Conservation (phyloP, 257 asterid species). For the Rubia yunnanensis region DNA sequence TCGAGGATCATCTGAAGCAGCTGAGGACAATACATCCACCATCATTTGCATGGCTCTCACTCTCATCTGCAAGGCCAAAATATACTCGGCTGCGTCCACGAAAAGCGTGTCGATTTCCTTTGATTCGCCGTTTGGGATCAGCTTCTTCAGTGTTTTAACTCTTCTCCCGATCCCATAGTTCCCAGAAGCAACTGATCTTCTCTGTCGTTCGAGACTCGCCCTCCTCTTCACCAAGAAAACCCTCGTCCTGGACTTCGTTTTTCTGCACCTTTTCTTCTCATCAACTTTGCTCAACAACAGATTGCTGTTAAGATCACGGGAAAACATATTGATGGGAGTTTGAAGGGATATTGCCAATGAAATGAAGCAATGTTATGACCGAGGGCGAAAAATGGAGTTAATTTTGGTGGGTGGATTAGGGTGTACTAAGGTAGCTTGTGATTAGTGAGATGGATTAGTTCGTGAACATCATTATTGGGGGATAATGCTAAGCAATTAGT, state of each 20-base stretch:
- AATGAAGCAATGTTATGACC: background rate
- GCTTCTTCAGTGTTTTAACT: constrained; percentile 42
- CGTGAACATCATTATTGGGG: constrained; percentile 16
- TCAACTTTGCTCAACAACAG: constrained; percentile 13
- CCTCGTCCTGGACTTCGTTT: constrained; percentile 17
- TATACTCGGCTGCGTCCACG: constrained; percentile 50
- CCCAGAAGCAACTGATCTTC: constrained; percentile 5
- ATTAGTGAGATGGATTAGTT: background rate
- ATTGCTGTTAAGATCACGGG: constrained; percentile 12
- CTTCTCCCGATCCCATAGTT: constrained; percentile 25
- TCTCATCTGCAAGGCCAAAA: constrained; percentile 41
- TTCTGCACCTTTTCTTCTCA: constrained; percentile 9
- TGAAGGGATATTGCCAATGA: constrained; percentile 13
- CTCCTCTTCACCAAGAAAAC: constrained; percentile 29
- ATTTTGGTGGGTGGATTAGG: background rate
- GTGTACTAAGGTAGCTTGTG: background rate
- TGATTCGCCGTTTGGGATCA: constrained; percentile 43
- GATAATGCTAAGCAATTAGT: constrained; percentile 23
- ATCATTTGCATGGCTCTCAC: constrained; percentile 47
- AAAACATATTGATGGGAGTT: constrained; percentile 17
- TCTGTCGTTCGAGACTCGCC: constrained; percentile 22
- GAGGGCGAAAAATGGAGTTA: background rate
- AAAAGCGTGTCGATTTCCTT: constrained; percentile 40
- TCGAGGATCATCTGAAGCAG: constrained; percentile 14
- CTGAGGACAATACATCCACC: constrained; percentile 29